phyloP scores from a whole-genome alignment of 2,329 filamentous ascomycete genomes.

The Colletotrichum limetticola region DNA sequence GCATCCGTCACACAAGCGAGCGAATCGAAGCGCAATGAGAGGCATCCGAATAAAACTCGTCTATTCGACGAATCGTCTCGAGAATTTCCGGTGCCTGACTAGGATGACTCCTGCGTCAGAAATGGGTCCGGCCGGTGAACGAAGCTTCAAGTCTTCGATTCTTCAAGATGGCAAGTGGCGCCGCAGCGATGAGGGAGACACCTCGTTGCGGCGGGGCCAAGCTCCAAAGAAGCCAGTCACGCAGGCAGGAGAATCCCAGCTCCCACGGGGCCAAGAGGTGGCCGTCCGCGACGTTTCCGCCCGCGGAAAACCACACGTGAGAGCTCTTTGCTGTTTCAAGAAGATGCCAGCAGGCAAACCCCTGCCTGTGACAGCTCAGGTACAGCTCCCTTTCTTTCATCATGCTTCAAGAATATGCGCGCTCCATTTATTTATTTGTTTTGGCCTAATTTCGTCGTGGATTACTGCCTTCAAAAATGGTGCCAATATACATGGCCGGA shows the following conservation, averaged over 20 bases:
- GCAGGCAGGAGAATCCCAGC: constrained; percentile 23
- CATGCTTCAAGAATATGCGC: no score
- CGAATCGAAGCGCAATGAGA: background rate
- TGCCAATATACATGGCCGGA: constrained; percentile 32
- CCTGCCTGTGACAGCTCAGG: constrained; percentile 12
- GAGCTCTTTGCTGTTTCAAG: constrained; percentile 17
- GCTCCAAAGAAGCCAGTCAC: constrained; percentile 12
- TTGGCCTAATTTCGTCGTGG: constrained; percentile 11
- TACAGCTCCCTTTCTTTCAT: background rate
- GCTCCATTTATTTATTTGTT: background rate
- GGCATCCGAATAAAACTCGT: background rate
- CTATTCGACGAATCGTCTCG: background rate
- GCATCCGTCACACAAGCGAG: background rate
- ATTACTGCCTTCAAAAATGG: constrained; percentile 29
- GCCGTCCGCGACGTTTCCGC: constrained; percentile 6
- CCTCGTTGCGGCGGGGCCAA: constrained; percentile 17
- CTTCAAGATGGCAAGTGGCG: background rate
- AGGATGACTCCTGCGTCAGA: background rate
- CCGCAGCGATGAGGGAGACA: background rate
- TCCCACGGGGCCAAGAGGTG: background rate
- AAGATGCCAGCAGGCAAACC: constrained; percentile 18
- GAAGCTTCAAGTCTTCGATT: constrained; percentile 16
- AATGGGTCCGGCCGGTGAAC: constrained; percentile 9
- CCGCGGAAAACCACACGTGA: background rate
- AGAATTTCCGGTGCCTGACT: background rate